These are phyloP conservation scores for Trichoderma pleuroti DNA, from an alignment of 2,329 filamentous ascomycete species.

Conservation along the genomic window DNA sequence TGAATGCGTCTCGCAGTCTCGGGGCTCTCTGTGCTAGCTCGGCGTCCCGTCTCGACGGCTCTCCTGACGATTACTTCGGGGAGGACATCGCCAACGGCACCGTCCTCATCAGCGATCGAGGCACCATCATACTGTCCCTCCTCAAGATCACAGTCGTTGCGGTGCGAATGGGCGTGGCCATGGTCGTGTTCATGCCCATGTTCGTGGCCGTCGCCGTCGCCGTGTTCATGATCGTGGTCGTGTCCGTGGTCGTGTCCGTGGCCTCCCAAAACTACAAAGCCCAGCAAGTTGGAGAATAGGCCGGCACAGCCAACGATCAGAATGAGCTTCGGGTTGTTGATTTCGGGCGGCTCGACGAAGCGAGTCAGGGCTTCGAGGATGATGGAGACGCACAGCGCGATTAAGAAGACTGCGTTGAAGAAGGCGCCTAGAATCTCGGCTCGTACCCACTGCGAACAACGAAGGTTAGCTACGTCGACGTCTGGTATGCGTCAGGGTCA, in stretches of 20 bases:
- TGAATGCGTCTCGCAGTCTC: slow-evolving; percentile 40
- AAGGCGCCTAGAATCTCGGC: slow-evolving; percentile 95
- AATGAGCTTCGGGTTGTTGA: slow-evolving; percentile 80
- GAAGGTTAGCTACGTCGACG: slow-evolving; percentile 23
- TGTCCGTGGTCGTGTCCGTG: slow-evolving; percentile 76
- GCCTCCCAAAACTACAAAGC: slow-evolving; percentile 87
- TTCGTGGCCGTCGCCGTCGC: slow-evolving; percentile 43
- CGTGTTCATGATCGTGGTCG: slow-evolving; percentile 62
- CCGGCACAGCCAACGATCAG: slow-evolving; percentile 85
- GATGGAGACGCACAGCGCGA: slow-evolving; percentile 93
- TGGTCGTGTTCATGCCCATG: slow-evolving; percentile 38
- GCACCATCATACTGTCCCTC: slow-evolving; percentile 46
- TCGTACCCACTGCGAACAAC: slow-evolving; percentile 71
- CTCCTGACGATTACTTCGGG: slow-evolving; percentile 59
- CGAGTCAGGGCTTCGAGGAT: slow-evolving; percentile 91
- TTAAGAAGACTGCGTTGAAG: slow-evolving; percentile 95
- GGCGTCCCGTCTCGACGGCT: slow-evolving; percentile 32
- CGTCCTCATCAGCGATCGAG: slow-evolving; percentile 52
- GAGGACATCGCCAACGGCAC: slow-evolving; percentile 58
- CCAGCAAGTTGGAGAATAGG: slow-evolving; percentile 81
- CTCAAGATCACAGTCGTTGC: slow-evolving; percentile 40
- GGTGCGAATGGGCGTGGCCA: slow-evolving; percentile 35
- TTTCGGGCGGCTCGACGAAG: slow-evolving; percentile 85
- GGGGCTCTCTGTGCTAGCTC: slow-evolving; percentile 30
- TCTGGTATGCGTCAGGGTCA: background rate